A percentile compares a stretch with the other conserved stretches of the same genome.
phyloP scores from a whole-genome alignment of 2,329 filamentous ascomycete genomes.

The Periconia sp. region DNA sequence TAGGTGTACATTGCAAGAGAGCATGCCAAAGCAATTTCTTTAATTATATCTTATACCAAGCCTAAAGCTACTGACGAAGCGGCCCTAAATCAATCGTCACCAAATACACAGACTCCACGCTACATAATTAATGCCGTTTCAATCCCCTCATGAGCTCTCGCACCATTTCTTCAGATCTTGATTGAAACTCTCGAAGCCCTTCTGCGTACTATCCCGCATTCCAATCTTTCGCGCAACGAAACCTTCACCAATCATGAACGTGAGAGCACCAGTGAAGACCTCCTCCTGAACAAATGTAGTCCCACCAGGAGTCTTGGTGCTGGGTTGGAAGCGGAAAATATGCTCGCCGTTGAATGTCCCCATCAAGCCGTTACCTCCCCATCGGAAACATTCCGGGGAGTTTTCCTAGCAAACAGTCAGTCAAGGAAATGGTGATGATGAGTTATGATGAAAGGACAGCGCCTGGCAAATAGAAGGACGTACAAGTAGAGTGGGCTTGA shows the following conservation, averaged over 20 bases:
- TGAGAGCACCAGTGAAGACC: slow-evolving; percentile 20
- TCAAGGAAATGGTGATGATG: neutral
- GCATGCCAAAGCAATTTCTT: too few species aligned
- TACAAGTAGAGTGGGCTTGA: slow-evolving; percentile 14
- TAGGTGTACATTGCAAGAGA: too few species aligned
- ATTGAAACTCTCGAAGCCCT: slow-evolving; percentile 19
- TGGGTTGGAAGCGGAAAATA: slow-evolving; percentile 19
- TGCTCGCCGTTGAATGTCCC: slow-evolving; percentile 25
- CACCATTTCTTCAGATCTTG: slow-evolving; percentile 21
- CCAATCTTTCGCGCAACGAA: slow-evolving; percentile 14
- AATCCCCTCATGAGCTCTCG: too few species aligned
- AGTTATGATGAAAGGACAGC: too few species aligned
- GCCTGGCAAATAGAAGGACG: too few species aligned
- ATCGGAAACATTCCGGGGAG: slow-evolving; percentile 13
- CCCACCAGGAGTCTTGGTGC: slow-evolving; percentile 9
- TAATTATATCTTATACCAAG: too few species aligned
- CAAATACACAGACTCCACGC: too few species aligned
- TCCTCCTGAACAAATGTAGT: slow-evolving; percentile 28
- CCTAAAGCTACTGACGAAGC: too few species aligned
- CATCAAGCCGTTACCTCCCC: slow-evolving; percentile 18
- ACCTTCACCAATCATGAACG: slow-evolving; percentile 18
- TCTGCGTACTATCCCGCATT: slow-evolving; percentile 17
- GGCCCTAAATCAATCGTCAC: too few species aligned
- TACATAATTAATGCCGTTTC: too few species aligned
- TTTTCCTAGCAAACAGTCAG: slow-evolving; percentile 14